Percentiles rank a stretch among this genome's conserved stretches.
Evolutionary conservation across 2,329 filamentous ascomycete species (phyloP).

Genomic region (Talaromyces sp.): DNA sequence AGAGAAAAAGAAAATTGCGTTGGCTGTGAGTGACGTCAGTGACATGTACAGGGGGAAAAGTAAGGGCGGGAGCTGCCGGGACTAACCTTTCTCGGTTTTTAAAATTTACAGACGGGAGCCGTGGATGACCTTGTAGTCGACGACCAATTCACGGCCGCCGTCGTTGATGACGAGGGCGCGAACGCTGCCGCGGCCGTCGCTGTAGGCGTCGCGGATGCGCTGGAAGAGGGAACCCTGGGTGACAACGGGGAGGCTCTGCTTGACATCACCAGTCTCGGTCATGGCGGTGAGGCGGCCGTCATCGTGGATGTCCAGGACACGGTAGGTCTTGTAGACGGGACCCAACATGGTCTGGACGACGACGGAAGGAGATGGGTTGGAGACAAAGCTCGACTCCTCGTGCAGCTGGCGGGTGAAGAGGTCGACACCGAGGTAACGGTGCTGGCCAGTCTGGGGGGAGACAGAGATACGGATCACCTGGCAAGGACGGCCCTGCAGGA

Average conservation of each 20-base stretch:
- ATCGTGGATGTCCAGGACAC: slow-evolving; percentile 93
- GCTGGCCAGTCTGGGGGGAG: slow-evolving; percentile 95
- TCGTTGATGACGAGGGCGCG: slow-evolving; percentile 95
- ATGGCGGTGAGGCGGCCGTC: slow-evolving; percentile 81
- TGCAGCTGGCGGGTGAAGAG: slow-evolving; percentile 99
- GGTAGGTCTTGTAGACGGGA: slow-evolving; percentile 99
- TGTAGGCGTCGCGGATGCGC: slow-evolving; percentile 78
- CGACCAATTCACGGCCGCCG: slow-evolving; percentile 85
- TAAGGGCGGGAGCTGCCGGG: slow-evolving; percentile 4
- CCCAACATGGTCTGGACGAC: slow-evolving; percentile 99
- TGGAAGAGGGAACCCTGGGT: slow-evolving; percentile 87
- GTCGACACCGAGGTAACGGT: slow-evolving; percentile 99
- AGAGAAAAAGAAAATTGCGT: not conserved
- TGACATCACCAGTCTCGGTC: slow-evolving; percentile 98
- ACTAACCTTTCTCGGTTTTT: slow-evolving; percentile 10
- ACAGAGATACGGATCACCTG: slow-evolving; percentile 99
- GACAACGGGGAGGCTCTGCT: slow-evolving; percentile 88
- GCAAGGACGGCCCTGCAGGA: slow-evolving; percentile 98
- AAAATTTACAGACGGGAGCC: slow-evolving; percentile 29
- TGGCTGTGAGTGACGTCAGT: slow-evolving; percentile 2
- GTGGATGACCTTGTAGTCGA: slow-evolving; percentile 99
- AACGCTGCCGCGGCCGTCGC: slow-evolving; percentile 87
- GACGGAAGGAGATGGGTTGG: slow-evolving; percentile 92
- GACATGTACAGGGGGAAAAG: not conserved
- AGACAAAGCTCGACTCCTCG: slow-evolving; percentile 97